These are phyloP conservation scores for Paraphaeosphaeria minitans DNA, from an alignment of 2,329 filamentous ascomycete genomes.

Conservation along the genomic window DNA sequence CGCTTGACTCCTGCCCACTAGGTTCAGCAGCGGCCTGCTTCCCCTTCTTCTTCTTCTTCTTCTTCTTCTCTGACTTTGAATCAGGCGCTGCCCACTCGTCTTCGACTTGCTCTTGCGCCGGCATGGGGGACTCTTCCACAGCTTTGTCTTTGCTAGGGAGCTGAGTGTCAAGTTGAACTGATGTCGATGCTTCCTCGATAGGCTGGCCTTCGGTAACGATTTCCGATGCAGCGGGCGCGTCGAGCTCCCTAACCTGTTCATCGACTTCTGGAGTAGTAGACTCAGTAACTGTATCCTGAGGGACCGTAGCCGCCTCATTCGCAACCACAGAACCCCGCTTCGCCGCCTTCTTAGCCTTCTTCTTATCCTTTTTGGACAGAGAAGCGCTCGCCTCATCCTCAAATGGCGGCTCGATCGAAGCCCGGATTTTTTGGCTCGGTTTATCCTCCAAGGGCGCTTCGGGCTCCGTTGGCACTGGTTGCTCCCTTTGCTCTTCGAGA, in stretches of 20 bases:
- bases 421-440: not conserved
- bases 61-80: slow-evolving; percentile 52
- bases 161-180: not conserved
- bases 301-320: not conserved
- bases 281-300: not conserved
- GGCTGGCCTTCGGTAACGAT: no score
- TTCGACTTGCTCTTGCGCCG: slow-evolving; percentile 2
- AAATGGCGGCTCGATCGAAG: not conserved
- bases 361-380: slow-evolving; percentile 30
- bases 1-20: not conserved
- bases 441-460: not conserved
- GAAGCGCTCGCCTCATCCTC: not conserved
- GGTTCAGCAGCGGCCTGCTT: slow-evolving; percentile 15
- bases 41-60: slow-evolving; percentile 31
- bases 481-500: not conserved
- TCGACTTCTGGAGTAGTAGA: not conserved
- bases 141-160: not conserved
- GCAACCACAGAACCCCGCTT: slow-evolving; percentile 18
- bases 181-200: not conserved
- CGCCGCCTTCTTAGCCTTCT: slow-evolving; percentile 25
- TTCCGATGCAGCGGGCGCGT: not conserved
- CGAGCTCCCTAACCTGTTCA: not conserved
- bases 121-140: not conserved
- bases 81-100: slow-evolving; percentile 18
- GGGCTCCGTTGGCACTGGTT: not conserved